These are phyloP conservation scores for Pontederia paniculata DNA, from an alignment of 176 grass and related monocot genomes.

Conservation along the genomic window DNA sequence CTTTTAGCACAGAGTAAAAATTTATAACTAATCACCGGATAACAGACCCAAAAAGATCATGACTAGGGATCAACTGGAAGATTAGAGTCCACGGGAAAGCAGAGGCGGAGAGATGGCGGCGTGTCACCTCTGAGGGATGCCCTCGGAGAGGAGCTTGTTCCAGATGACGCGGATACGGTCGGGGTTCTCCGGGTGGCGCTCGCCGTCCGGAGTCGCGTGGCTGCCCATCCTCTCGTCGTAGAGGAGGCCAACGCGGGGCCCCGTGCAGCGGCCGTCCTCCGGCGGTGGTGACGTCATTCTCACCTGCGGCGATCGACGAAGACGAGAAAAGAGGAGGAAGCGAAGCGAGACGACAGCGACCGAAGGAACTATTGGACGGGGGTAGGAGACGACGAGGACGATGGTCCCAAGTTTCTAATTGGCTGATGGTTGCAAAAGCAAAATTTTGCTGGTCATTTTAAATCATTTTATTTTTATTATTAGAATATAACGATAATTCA, in stretches of 20 bases:
- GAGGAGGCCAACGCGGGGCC: constrained; percentile 45
- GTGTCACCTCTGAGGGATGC: constrained; percentile 49
- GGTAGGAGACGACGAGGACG: too few relatives aligned
- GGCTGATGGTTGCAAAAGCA: too few relatives aligned
- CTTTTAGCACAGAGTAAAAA: background rate
- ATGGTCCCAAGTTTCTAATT: too few relatives aligned
- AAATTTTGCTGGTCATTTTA: too few relatives aligned
- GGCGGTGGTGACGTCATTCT: background rate
- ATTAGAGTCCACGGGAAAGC: background rate
- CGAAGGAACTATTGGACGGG: too few relatives aligned
- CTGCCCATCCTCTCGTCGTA: constrained; percentile 95
- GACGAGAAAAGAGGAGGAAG: background rate
- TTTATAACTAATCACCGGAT: too few relatives aligned
- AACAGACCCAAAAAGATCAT: background rate
- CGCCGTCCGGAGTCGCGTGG: constrained; percentile 58
- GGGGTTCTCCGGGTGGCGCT: constrained; percentile 66
- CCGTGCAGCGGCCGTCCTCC: background rate
- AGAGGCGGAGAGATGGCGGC: background rate
- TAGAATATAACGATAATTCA: too few relatives aligned
- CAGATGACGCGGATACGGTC: constrained; percentile 72
- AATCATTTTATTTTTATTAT: too few relatives aligned
- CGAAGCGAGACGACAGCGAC: background rate
- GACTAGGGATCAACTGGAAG: background rate
- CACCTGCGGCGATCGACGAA: background rate
- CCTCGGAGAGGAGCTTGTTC: constrained; percentile 59